Evolutionary conservation across 768 basidiomycete species (phyloP).

Genomic region (Sarcodon sp.): DNA sequence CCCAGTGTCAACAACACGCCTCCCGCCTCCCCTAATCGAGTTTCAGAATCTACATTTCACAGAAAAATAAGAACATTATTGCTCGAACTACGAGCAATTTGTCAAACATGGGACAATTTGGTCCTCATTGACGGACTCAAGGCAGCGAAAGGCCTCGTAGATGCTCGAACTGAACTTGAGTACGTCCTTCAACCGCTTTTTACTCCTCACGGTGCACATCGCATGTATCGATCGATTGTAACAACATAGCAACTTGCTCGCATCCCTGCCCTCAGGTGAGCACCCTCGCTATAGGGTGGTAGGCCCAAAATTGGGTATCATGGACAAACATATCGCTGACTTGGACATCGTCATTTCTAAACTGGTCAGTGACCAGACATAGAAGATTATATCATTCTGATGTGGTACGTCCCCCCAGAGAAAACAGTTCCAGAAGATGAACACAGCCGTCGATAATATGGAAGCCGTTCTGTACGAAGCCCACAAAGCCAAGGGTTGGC

Average conservation of each 20-base stretch:
- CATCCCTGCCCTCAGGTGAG: slow-evolving; percentile 32
- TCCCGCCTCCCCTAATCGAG: slow-evolving; percentile 29
- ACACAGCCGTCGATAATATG: slow-evolving; percentile 44
- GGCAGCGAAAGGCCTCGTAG: slow-evolving; percentile 57
- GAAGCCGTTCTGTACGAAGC: slow-evolving; percentile 59
- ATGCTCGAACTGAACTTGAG: slow-evolving; percentile 79
- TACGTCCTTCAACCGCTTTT: slow-evolving; percentile 22
- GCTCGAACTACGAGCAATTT: slow-evolving; percentile 48
- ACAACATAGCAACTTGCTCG: slow-evolving; percentile 65
- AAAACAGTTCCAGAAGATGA: slow-evolving; percentile 62
- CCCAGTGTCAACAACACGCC: slow-evolving; percentile 24
- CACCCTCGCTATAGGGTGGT: slow-evolving; percentile 49
- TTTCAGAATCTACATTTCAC: slow-evolving; percentile 65
- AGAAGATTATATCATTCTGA: neutral
- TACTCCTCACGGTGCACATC: neutral
- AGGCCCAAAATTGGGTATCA: slow-evolving; percentile 47
- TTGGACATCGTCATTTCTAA: slow-evolving; percentile 47
- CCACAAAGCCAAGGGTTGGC: slow-evolving; percentile 55
- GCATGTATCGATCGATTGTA: slow-evolving; percentile 12
- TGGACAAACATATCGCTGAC: slow-evolving; percentile 52
- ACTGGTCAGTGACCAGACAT: slow-evolving; percentile 35
- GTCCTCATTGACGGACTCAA: slow-evolving; percentile 71
- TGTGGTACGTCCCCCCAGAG: slow-evolving; percentile 24
- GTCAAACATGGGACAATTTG: slow-evolving; percentile 76
- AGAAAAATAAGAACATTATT: slow-evolving; percentile 59